Conservation (phyloP, 2,329 filamentous ascomycete species). For the Claviceps capensis region DNA sequence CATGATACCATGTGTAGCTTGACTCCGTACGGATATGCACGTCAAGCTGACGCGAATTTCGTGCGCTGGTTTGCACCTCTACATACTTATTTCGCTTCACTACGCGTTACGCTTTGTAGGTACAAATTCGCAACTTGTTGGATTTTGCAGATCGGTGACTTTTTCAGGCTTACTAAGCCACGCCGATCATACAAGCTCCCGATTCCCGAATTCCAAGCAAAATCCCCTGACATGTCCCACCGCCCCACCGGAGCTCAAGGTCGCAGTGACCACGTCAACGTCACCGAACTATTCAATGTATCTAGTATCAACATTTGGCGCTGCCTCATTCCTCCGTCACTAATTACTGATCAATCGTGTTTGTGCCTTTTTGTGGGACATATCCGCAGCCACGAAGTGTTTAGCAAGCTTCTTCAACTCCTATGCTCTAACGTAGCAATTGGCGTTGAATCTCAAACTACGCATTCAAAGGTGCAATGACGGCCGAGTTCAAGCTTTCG, state of each 20-base stretch:
- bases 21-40: too few species aligned
- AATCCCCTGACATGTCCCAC: background rate
- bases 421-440: background rate
- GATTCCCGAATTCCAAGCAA: background rate
- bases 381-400: background rate
- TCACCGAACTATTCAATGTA: background rate
- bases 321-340: background rate
- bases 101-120: too few species aligned
- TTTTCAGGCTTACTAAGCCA: too few species aligned
- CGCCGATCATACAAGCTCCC: too few species aligned
- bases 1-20: too few species aligned
- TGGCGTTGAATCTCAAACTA: background rate
- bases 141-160: too few species aligned
- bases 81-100: too few species aligned
- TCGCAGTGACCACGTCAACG: slow-evolving; percentile 5
- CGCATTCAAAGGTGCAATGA: slow-evolving; percentile 34
- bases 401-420: background rate
- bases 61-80: too few species aligned
- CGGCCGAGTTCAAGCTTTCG: slow-evolving; percentile 82
- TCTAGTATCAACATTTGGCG: background rate
- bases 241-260: slow-evolving; percentile 4
- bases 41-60: too few species aligned
- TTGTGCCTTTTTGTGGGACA: background rate
- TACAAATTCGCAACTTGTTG: too few species aligned
- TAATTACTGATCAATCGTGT: background rate